Percentiles rank a stretch among this genome's conserved stretches.
These are phyloP conservation scores for Clonostachys solani DNA, from an alignment of 2,329 filamentous ascomycete species.

Conservation along the genomic window DNA sequence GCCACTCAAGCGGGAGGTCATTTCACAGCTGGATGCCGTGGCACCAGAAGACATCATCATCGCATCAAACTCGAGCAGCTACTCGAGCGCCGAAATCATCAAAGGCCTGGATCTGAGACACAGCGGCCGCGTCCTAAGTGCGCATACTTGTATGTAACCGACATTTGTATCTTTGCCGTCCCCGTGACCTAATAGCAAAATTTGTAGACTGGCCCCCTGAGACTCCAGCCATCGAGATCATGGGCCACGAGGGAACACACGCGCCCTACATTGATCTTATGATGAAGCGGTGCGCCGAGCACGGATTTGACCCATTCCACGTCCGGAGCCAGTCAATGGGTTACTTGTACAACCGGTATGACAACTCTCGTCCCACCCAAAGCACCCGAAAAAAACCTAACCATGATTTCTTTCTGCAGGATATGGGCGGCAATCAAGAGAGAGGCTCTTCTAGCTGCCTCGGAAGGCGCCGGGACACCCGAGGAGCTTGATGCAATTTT, in stretches of 20 bases:
- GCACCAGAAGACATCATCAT: constrained; percentile 29
- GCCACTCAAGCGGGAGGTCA: constrained; percentile 29
- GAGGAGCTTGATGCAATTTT: constrained; percentile 23
- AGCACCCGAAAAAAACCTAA: neutral
- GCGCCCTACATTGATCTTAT: constrained; percentile 10
- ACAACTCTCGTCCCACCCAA: neutral
- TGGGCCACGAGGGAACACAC: constrained; percentile 19
- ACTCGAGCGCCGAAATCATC: constrained; percentile 35
- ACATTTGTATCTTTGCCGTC: constrained; percentile 2
- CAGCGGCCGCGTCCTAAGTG: constrained; percentile 29
- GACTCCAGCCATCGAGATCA: constrained; percentile 19
- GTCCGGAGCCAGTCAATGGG: constrained; percentile 21
- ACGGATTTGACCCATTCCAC: constrained; percentile 21
- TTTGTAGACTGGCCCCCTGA: constrained; percentile 22
- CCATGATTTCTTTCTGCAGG: constrained; percentile 4
- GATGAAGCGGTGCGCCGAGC: constrained; percentile 15
- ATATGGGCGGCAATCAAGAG: constrained; percentile 25
- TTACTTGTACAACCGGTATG: constrained; percentile 22
- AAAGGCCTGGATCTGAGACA: constrained; percentile 24
- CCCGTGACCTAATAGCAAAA: neutral
- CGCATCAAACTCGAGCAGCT: constrained; percentile 42
- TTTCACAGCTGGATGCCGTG: constrained; percentile 29
- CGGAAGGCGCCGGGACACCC: constrained; percentile 19
- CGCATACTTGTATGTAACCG: constrained; percentile 31
- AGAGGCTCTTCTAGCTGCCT: constrained; percentile 19